Conservation (phyloP, 495 filamentous ascomycete species). For the Clavariopsis aquatica region DNA sequence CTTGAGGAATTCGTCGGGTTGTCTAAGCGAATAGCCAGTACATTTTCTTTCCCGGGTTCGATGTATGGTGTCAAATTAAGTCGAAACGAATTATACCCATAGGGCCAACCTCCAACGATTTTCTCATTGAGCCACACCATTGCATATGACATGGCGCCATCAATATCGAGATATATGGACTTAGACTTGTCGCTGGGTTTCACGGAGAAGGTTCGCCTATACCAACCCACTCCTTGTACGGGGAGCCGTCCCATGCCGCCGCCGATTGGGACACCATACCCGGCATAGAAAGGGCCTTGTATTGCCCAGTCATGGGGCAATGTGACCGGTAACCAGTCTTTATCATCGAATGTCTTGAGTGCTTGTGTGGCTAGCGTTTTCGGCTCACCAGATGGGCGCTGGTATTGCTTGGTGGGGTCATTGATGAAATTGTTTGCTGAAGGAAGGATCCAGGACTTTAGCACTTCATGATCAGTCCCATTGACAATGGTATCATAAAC, state of each 20-base stretch:
- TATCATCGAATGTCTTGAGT: not conserved
- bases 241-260: slow-evolving; percentile 5
- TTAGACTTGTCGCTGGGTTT: not conserved
- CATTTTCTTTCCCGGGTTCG: not conserved
- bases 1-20: slow-evolving; percentile 27
- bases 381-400: not conserved
- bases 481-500: slow-evolving; percentile 33
- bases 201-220: not conserved
- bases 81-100: not conserved
- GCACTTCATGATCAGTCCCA: not conserved
- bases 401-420: not conserved
- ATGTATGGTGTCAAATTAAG: slow-evolving; percentile 1
- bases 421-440: slow-evolving; percentile 5
- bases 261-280: not conserved
- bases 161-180: not conserved
- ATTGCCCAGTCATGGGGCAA: slow-evolving; percentile 3
- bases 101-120: not conserved
- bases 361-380: not conserved
- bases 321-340: not conserved
- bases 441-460: not conserved
- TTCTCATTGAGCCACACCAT: slow-evolving; percentile 1
- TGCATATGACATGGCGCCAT: slow-evolving; percentile 3
- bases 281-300: not conserved
- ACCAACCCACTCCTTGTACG: not conserved
- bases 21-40: not conserved